Evolutionary conservation across 208 protist species (phyloP), one percentile per base, ranked within the genome.

Genomic region (Trypanosoma boissoni): DNA sequence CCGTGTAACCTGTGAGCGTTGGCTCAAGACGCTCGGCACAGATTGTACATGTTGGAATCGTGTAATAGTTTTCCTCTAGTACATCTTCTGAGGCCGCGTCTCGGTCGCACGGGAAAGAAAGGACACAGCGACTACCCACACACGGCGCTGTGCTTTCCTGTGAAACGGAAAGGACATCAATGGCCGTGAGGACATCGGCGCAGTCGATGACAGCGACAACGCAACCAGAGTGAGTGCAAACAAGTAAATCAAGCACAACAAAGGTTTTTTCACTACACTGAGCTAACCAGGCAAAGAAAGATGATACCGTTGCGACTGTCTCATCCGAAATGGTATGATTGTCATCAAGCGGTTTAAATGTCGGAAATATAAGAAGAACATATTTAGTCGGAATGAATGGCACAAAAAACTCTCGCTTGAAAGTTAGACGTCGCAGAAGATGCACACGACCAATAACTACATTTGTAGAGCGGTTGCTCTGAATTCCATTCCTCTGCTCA

Each of bases 21-120:
- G 67, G 68, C 57, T 95, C 85, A 0, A 95, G 58, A 18, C 88
- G 73, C 36, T 95, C 88, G 1, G 67, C 72, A 54, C 88, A 95
- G 20, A 95, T 45, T 0, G 75, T 68, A 28, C 88, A 95, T 10
- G 81, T 84, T 1, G 88, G 88, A 50, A 92, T 78, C 65, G 76
- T 72, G 58, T 95, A 95, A 52, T 86, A 83, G 31, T 71, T 39
- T 20, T n/a, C 12, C 2, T 51, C n/a, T 2, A 69, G 18, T 2
- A 50, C 2, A 32, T 44, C 48, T 7, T 50, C 48, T 29, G 43
- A 42, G 4, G 68, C 31, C 28, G 50, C 21, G 10, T 57, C 51
- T 16, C 48, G 46, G 14, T 75, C 68, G 31, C 52, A 68, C 1
- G 53, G 62, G 42, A 75, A 69, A 0, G 41, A 26, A 7, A 75